Conservation (phyloP, 805 yeast genomes). For the Saturnispora sanitii region DNA sequence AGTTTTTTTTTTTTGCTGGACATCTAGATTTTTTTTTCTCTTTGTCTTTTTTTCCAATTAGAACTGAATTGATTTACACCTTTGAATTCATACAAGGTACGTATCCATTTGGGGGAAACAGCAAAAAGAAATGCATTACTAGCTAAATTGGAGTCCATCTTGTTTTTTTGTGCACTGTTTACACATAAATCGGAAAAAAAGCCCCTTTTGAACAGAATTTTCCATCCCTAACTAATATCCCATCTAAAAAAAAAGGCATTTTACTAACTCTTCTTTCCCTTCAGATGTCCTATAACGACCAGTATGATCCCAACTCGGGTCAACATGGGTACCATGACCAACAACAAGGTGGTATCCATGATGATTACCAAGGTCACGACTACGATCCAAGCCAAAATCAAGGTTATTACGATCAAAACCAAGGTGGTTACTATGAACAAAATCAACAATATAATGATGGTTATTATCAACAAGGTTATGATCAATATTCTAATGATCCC, state of each 20-base stretch:
- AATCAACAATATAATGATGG: conserved; percentile 13
- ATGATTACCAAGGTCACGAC: conserved; percentile 41
- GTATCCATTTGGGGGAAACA: too few species aligned
- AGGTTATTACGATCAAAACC: conserved; percentile 38
- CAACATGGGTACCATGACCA: conserved; percentile 16
- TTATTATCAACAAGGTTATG: conserved; percentile 17
- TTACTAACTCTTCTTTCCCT: conserved; percentile 13
- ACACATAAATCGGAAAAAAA: too few species aligned
- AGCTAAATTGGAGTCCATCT: too few species aligned
- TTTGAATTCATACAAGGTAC: too few species aligned
- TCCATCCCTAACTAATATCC: too few species aligned
- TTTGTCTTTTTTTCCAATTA: too few species aligned
- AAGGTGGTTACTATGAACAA: conserved; percentile 40
- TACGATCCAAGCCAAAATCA: conserved; percentile 35
- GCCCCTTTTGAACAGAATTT: too few species aligned
- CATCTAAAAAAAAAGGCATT: background rate
- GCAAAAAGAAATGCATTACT: too few species aligned
- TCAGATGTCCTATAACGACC: conserved; percentile 55
- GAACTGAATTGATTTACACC: too few species aligned
- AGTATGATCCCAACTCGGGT: conserved; percentile 34
- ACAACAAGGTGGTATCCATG: conserved; percentile 27
- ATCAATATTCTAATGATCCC: conserved; percentile 25
- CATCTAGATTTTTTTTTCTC: too few species aligned
- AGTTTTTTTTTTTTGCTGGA: too few species aligned
- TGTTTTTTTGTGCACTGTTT: too few species aligned